Percentiles rank a stretch among this genome's conserved stretches.
Conservation (phyloP, 2,329 filamentous ascomycete genomes). For the Xylariaceae sp. region DNA sequence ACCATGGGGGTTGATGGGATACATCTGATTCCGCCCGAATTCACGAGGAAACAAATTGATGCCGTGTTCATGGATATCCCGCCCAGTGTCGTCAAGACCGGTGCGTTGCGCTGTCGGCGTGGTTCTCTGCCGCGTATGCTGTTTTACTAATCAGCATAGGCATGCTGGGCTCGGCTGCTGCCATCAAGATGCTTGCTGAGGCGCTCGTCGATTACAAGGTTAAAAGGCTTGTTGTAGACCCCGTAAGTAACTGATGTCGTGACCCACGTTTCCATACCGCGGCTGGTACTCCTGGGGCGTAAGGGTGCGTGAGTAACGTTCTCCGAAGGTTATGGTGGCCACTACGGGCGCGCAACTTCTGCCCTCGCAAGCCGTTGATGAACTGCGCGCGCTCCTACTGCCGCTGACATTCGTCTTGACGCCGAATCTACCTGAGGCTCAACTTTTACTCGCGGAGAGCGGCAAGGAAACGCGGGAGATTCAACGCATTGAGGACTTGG, state of each 20-base stretch:
- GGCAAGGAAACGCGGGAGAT: slow-evolving; percentile 43
- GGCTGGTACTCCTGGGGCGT: background rate
- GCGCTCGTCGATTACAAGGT: slow-evolving; percentile 57
- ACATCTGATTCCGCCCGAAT: slow-evolving; percentile 71
- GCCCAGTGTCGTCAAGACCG: slow-evolving; percentile 87
- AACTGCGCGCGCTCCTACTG: slow-evolving; percentile 57
- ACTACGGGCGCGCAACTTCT: slow-evolving; percentile 72
- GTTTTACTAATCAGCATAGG: slow-evolving; percentile 44
- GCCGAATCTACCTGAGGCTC: slow-evolving; percentile 23
- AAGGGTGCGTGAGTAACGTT: slow-evolving; percentile 6
- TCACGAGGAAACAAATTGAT: slow-evolving; percentile 81
- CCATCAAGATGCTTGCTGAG: slow-evolving; percentile 64
- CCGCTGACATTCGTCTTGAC: slow-evolving; percentile 51
- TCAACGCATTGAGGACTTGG: slow-evolving; percentile 59
- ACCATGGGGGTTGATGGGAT: slow-evolving; percentile 80
- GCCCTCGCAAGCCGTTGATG: slow-evolving; percentile 58
- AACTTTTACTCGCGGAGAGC: slow-evolving; percentile 28
- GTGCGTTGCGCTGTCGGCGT: slow-evolving; percentile 43
- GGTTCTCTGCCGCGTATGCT: background rate
- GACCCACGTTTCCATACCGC: background rate
- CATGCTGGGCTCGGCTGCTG: slow-evolving; percentile 74
- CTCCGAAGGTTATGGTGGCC: slow-evolving; percentile 77
- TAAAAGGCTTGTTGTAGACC: slow-evolving; percentile 64
- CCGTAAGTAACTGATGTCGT: slow-evolving; percentile 47
- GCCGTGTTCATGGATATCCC: slow-evolving; percentile 79